A percentile compares a stretch with the other conserved stretches of the same genome.
Evolutionary conservation across 306 rosid species (phyloP).

Genomic region (Echinosophora koreensis): DNA sequence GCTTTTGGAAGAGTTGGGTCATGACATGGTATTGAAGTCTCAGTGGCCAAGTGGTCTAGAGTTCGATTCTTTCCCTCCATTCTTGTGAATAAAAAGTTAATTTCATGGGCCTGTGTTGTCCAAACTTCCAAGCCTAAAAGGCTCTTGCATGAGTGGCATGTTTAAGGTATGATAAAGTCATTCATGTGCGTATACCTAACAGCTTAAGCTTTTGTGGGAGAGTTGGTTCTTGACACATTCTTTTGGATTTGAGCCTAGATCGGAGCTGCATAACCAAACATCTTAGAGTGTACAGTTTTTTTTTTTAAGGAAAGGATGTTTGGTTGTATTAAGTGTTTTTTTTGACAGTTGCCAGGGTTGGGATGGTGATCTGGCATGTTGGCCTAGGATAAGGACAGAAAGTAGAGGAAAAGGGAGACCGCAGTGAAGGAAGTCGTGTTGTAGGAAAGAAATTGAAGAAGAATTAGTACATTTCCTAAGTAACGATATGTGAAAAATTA

Average conservation of each 20-base stretch:
- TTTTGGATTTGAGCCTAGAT: neutral
- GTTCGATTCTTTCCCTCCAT: neutral
- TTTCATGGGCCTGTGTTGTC: neutral
- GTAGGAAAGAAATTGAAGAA: neutral
- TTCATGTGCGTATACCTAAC: too few species aligned
- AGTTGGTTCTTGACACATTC: neutral
- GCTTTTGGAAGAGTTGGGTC: neutral
- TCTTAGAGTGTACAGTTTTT: neutral
- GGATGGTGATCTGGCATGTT: neutral
- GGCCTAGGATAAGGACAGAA: neutral
- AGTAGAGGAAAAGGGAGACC: neutral
- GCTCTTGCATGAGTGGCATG: neutral
- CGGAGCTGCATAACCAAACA: neutral
- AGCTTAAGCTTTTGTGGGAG: too few species aligned
- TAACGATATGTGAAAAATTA: neutral
- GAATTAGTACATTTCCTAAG: neutral
- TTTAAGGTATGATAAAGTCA: neutral
- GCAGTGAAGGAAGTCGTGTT: neutral
- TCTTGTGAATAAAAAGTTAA: neutral
- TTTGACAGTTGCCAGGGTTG: neutral
- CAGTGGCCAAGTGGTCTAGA: too few species aligned
- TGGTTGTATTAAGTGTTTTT: neutral
- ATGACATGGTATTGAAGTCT: too few species aligned
- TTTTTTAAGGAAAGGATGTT: slow-evolving; percentile 1
- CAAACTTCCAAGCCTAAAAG: neutral